Conservation (phyloP, 2,329 filamentous ascomycete genomes). For the Annulohypoxylon truncatum region DNA sequence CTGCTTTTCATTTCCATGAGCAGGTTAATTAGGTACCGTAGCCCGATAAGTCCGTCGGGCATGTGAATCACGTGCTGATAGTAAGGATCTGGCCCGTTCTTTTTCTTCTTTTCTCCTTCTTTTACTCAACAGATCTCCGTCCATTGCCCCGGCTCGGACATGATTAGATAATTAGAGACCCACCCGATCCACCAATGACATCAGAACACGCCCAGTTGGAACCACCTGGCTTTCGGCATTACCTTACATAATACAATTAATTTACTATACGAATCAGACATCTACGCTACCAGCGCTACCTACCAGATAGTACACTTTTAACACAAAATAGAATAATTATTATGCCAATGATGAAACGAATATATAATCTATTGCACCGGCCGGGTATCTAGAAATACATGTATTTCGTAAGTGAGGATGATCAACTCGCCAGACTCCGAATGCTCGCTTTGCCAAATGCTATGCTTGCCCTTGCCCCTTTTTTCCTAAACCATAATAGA, state of each 20-base stretch:
- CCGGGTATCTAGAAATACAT: conserved; percentile 36
- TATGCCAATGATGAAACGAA: neutral
- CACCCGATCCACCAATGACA: conserved; percentile 2
- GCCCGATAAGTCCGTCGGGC: conserved; percentile 38
- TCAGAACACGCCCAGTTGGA: conserved; percentile 1
- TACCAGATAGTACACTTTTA: neutral
- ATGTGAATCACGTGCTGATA: conserved; percentile 39
- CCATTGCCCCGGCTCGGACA: conserved; percentile 19
- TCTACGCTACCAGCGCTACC: neutral
- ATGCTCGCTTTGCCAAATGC: conserved; percentile 38
- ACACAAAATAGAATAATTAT: neutral
- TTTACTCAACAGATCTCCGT: conserved; percentile 7
- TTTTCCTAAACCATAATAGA: conserved; percentile 13
- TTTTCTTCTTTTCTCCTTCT: conserved; percentile 11
- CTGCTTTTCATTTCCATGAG: conserved; percentile 22
- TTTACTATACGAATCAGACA: neutral
- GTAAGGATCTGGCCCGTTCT: conserved; percentile 18
- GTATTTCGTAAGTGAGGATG: conserved; percentile 1
- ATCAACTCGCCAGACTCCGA: conserved; percentile 33
- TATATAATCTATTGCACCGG: conserved; percentile 19
- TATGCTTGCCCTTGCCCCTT: conserved; percentile 23
- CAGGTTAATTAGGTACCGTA: conserved; percentile 15
- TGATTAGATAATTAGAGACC: neutral
- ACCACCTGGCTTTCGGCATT: neutral
- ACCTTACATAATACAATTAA: neutral